Percentiles rank a stretch among this genome's conserved stretches.
Conservation (phyloP, 2,329 filamentous ascomycete genomes). For the Apiospora phragmitis region DNA sequence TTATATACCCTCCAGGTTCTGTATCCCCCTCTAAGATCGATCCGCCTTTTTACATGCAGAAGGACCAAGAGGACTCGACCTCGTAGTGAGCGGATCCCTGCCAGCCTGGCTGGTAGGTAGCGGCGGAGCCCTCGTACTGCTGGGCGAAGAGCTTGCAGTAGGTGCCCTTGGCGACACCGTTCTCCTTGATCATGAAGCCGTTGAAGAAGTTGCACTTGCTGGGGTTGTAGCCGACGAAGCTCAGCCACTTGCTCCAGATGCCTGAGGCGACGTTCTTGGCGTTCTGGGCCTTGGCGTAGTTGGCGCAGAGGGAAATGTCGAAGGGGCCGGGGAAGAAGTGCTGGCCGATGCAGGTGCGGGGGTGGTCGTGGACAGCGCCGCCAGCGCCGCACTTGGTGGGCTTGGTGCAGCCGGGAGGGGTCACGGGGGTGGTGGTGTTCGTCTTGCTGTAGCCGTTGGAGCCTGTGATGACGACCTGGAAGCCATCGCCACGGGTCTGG, state of each 20-base stretch:
- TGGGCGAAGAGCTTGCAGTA: conserved; percentile 17
- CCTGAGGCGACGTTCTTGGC: conserved; percentile 9
- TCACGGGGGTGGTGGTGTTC: conserved; percentile 16
- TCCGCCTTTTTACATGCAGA: neutral
- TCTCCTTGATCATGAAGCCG: conserved; percentile 16
- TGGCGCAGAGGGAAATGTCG: conserved; percentile 13
- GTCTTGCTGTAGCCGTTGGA: conserved; percentile 18
- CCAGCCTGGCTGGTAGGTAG: conserved; percentile 9
- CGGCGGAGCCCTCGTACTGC: conserved; percentile 13
- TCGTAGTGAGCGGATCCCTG: conserved; percentile 3
- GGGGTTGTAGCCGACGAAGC: conserved; percentile 15
- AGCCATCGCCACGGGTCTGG: conserved; percentile 16
- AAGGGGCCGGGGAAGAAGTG: conserved; percentile 17
- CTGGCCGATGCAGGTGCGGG: conserved; percentile 16
- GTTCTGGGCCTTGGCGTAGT: conserved; percentile 17
- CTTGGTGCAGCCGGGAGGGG: conserved; percentile 15
- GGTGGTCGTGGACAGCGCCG: conserved; percentile 14
- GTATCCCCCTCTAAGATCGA: neutral
- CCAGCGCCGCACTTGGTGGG: conserved; percentile 14
- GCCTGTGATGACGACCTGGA: conserved; percentile 14
- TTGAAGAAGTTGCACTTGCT: conserved; percentile 18
- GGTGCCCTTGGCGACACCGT: conserved; percentile 14
- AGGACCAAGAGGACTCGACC: conserved; percentile 13
- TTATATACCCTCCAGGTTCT: no score
- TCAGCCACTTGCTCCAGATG: neutral